A percentile compares a stretch with the other conserved stretches of the same genome.
These are phyloP conservation scores for Nemania sp. DNA, from an alignment of 2,329 filamentous ascomycete genomes.

Conservation along the genomic window DNA sequence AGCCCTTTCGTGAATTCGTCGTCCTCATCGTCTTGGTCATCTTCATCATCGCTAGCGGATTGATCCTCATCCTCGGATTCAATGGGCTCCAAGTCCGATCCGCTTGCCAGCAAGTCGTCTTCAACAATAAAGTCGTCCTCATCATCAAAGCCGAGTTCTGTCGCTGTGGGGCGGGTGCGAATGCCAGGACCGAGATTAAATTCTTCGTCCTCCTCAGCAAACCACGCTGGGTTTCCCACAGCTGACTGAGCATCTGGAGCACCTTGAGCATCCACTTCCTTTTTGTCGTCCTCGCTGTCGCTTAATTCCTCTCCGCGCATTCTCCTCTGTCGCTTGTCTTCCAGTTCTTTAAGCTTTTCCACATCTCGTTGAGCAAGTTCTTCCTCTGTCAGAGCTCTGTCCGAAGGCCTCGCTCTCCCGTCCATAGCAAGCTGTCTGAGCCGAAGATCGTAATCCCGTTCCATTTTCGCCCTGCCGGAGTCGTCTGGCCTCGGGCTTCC, in stretches of 20 bases:
- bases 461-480: slow-evolving; percentile 69
- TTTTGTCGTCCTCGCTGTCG: slow-evolving; percentile 45
- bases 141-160: slow-evolving; percentile 78
- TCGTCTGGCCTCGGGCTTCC: slow-evolving; percentile 46
- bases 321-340: slow-evolving; percentile 78
- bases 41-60: slow-evolving; percentile 31
- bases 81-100: slow-evolving; percentile 67
- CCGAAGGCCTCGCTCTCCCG: slow-evolving; percentile 80
- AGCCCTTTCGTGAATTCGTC: slow-evolving; percentile 76
- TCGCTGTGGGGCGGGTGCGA: slow-evolving; percentile 58
- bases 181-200: slow-evolving; percentile 66
- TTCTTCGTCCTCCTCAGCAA: slow-evolving; percentile 52
- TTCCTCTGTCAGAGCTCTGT: slow-evolving; percentile 89
- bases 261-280: slow-evolving; percentile 33
- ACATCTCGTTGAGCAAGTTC: slow-evolving; percentile 81
- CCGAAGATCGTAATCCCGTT: slow-evolving; percentile 86
- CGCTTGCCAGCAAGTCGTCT: slow-evolving; percentile 83
- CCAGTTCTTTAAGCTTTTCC: slow-evolving; percentile 75
- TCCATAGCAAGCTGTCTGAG: slow-evolving; percentile 84
- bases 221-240: background rate
- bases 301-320: slow-evolving; percentile 77
- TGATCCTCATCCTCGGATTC: slow-evolving; percentile 39
- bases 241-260: background rate
- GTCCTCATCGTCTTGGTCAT: slow-evolving; percentile 63
- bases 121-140: slow-evolving; percentile 95